Base-by-base conservation (phyloP, 805 yeast species). In the Wickerhamomyces queroliae region DNA sequence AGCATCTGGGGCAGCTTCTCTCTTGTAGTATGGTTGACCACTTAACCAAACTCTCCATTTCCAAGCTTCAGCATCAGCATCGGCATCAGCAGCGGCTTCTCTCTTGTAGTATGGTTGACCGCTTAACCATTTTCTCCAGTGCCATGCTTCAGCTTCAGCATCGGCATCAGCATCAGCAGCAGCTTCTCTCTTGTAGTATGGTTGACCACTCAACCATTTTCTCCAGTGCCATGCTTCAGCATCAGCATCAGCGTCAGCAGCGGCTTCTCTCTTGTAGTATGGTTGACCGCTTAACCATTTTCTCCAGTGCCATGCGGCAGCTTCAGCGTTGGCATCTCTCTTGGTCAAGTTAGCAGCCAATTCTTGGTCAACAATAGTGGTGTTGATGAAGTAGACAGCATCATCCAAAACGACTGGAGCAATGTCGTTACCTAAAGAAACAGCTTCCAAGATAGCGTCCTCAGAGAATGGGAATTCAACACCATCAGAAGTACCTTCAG, bases 211-310 rank as follows among this genome's bases (percentile, higher is more conserved):
- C 19, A 31, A 33, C 31, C 41, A 46, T 6, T 21, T 31, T 30
- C 47, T 44, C 53, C 52, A 51, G n/a, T 29, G 24, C 54, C 55
- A 47, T 3, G 58, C 48, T 13, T 49, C 55, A 23, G 53, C 52
- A 8, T 43, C 43, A 26, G 50, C 48, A 18, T 30, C 24, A 23
- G 39, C 34, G 11, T 28, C 37, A 27, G 24, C 25, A 9, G n/a
- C n/a, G n/a, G n/a, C n/a, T n/a, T 40, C 44, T 22, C 57, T 36
- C 43, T 52, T 52, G 37, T 35, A 35, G 6, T n/a, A n/a, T 19
- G 38, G 38, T n/a, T 15, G 19, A 13, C 38, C 38, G 6, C 12
- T 28, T 9, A 21, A 16, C 12, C 13, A 27, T 1, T 5, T 7
- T 20, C 32, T 28, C 38, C 38, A 36, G 8, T 46, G 27, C 28